Base-by-base conservation (phyloP, 495 filamentous ascomycete species). In the Oleoguttula mirabilis region DNA sequence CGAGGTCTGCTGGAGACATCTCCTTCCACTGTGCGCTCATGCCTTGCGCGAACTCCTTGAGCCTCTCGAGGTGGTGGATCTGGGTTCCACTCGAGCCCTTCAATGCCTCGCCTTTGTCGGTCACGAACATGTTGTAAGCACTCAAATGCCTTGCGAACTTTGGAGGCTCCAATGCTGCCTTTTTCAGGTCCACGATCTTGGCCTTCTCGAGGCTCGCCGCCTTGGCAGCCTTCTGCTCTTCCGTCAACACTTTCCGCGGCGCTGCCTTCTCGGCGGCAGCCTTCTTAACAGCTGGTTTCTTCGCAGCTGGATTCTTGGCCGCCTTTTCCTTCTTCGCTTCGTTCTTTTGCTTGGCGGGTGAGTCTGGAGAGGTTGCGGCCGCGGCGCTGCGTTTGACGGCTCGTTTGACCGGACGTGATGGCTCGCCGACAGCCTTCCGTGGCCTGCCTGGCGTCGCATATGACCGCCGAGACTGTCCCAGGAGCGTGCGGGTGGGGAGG, bases 101-200 rank as follows among this genome's bases (percentile, higher is more conserved):
- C 20, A 32, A 32, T 8, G 15, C 10, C 20, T 33, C 10, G 5
- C 25, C 16, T 14, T 34, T 39, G 32, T 63, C 60, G 11, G 39
- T 8, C 8, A 41, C n/a, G 37, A 58, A 59, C 12, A 50, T 45
- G 1, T 17, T 40, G 25, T 36, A 57, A 1, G 60, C 54, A n/a
- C 21, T 46, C 11, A 32, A 12, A 10, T 1, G 6, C 12, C n/a
- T 23, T 21, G 17, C 15, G 8, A 21, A 4, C 22, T n/a, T 23
- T 0, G 59, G 47, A 15, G 47, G 48, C 2, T 25, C 12, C 15
- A 54, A 32, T 7, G 48, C 43, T 11, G 22, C 47, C 35, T 49
- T 53, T 24, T 49, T 49, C 15, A 64, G 41, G 10, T 52, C 57
- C 24, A 27, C 41, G 28, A 36, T 43, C 47, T 55, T 51, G 12